Evolutionary conservation across 2,329 filamentous ascomycete genomes (phyloP).

Genomic region (Rhexocercosporidium sp.): DNA sequence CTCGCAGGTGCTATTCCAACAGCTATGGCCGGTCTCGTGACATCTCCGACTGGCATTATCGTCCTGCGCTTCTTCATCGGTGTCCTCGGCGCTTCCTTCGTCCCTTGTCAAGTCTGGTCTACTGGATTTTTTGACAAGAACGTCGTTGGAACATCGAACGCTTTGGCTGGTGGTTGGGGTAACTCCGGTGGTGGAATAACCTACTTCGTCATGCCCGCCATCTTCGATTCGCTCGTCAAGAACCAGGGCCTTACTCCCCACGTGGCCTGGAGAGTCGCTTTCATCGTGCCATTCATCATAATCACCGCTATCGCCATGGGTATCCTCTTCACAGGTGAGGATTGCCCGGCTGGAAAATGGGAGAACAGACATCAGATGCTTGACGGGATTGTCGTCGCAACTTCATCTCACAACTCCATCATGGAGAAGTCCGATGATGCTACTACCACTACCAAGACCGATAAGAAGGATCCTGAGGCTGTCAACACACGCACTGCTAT

Average conservation of each 20-base stretch:
- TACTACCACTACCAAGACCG: slow-evolving; percentile 47
- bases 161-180: slow-evolving; percentile 81
- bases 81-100: slow-evolving; percentile 78
- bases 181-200: slow-evolving; percentile 90
- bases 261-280: slow-evolving; percentile 82
- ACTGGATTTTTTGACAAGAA: slow-evolving; percentile 95
- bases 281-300: slow-evolving; percentile 82
- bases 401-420: slow-evolving; percentile 8
- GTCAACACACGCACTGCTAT: slow-evolving; percentile 53
- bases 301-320: slow-evolving; percentile 68
- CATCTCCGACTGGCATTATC: slow-evolving; percentile 69
- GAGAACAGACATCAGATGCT: slow-evolving; percentile 60
- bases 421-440: slow-evolving; percentile 54
- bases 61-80: slow-evolving; percentile 80
- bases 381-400: slow-evolving; percentile 32
- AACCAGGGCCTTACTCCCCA: slow-evolving; percentile 64
- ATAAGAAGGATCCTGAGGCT: slow-evolving; percentile 47
- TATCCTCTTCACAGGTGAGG: slow-evolving; percentile 76
- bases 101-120: slow-evolving; percentile 90
- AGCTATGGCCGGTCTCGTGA: slow-evolving; percentile 80
- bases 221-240: slow-evolving; percentile 77
- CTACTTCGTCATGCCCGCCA: slow-evolving; percentile 91
- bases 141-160: slow-evolving; percentile 87
- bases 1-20: slow-evolving; percentile 80
- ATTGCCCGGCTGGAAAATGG: slow-evolving; percentile 86